Evolutionary conservation across 2,329 filamentous ascomycete genomes (phyloP), one percentile per base, ranked within the genome.

Genomic region (Diaporthe sp.): DNA sequence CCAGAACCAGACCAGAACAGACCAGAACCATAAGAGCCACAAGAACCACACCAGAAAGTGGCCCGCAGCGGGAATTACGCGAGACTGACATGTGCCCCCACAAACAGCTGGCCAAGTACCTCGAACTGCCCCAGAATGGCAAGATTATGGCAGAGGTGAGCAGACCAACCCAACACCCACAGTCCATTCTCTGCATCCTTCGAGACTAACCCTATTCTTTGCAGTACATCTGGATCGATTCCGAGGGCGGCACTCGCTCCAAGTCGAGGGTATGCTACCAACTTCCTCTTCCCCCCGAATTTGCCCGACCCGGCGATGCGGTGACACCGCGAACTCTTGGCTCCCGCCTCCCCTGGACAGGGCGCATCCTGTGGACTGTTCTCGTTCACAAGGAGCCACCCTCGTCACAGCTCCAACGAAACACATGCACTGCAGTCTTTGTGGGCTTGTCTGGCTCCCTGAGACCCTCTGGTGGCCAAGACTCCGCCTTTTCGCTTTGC

Each of bases 171-270:
- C 17, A 51, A 25, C 61, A 50, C 4, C 22, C 10, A 19, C 27
- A 13, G 10, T 12, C 2, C 30, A 15, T 35, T 6, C 50, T 0
- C 30, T 66, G 44, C 42, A 37, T 66, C n/a, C 3, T 15, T 50
- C 27, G 61, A 51, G 32, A 51, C 63, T 66, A 44, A 66, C 63
- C 25, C 8, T 10, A 10, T 37, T n/a, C 27, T 27, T 37, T 25
- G 4, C 44, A 98, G 88, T 98, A 98, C 87, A 92, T 98, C 89
- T 98, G 96, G 96, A 93, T 98, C 84, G 96, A 98, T 83, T 89
- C 94, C 78, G 86, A 87, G 78, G 95, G 96, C 84, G 93, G 93
- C 81, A 90, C 94, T 80, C 95, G 97, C 81, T 98, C 95, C 84
- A 99, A 98, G 90, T 96, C 94, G 83, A 97, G 95, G 91, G 96